Conservation (phyloP, 2,329 filamentous ascomycete species). For the Coniella lustricola region DNA sequence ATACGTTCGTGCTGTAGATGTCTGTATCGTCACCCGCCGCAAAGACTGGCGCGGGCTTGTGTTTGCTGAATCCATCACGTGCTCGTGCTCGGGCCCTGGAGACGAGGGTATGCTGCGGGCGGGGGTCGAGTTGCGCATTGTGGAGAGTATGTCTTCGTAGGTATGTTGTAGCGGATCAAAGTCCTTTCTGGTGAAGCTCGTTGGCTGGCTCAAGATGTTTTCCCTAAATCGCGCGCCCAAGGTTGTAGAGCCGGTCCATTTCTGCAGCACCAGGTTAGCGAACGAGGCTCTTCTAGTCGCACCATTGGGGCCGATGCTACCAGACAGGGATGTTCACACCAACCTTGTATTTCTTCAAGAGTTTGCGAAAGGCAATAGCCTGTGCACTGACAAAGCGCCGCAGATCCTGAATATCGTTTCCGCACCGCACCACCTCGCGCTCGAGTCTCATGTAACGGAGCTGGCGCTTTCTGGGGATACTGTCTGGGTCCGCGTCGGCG, state of each 20-base stretch:
- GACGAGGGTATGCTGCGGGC: constrained; percentile 33
- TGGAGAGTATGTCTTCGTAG: constrained; percentile 42
- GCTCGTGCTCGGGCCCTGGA: constrained; percentile 26
- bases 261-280: constrained; percentile 35
- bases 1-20: constrained; percentile 16
- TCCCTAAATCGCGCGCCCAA: constrained; percentile 61
- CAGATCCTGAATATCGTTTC: constrained; percentile 64
- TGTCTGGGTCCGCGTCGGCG: constrained; percentile 26
- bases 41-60: constrained; percentile 15
- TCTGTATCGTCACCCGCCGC: constrained; percentile 16
- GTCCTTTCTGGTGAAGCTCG: constrained; percentile 65
- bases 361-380: constrained; percentile 69
- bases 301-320: too few relatives aligned
- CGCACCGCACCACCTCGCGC: constrained; percentile 47
- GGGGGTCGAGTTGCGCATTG: constrained; percentile 40
- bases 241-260: constrained; percentile 70
- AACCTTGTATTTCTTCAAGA: constrained; percentile 76
- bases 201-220: constrained; percentile 56
- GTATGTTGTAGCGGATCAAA: constrained; percentile 36
- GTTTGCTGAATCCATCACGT: constrained; percentile 8
- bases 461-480: constrained; percentile 38
- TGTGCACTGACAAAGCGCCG: constrained; percentile 69
- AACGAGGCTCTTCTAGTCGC: too few relatives aligned
- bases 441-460: constrained; percentile 48
- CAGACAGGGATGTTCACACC: constrained; percentile 9